Base-by-base conservation (phyloP, 2,329 filamentous ascomycete species). In the Neophaeococcomyces mojaviensis region DNA sequence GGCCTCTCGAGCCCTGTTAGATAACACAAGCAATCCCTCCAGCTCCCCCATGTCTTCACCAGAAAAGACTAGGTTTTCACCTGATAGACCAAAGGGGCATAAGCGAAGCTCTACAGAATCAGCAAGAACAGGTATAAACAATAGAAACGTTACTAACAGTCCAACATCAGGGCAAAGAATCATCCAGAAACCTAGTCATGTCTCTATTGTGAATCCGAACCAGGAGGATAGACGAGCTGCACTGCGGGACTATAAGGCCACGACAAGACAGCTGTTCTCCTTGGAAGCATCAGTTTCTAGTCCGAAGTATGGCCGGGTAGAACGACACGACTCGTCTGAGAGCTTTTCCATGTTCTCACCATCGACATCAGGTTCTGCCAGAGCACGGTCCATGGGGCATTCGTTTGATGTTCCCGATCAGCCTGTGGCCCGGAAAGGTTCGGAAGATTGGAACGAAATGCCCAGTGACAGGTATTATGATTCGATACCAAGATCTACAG, bases 331-430 rank as follows among this genome's bases (percentile, higher is more conserved):
- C 53, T 81, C 77, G 19, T 70, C 72, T 5, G 78, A 81, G 51
- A 81, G 77, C 58, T 81, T 81, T 53, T 67, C 72, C 18, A 80
- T 81, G 73, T 79, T 82, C 51, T 79, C 77, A 32, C 74, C 75
- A n/a, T 78, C 78, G 8, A 74, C 75, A 1, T 75, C 76, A 50
- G 70, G 70, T 49, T 81, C 78, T 4, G 68, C 74, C 43, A 68
- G 64, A 43, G 69, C 68, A 4, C 69, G 70, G 44, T 80, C 76
- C 3, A 64, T 74, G 28, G 71, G 70, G 16, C 71, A 68, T 22
- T 78, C 77, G 0, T 72, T 74, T 33, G 67, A 58, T 13, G 55
- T 55, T 12, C 55, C 47, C 10, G 38, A 39, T 6, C 28, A 22
- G n/a, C 13, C 20, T 5, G 15, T 15, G 10, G 10, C 13, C 5